These are phyloP conservation scores for Ceratopteris richardii DNA, from an alignment of 75 land plant genomes.

Conservation along the genomic window DNA sequence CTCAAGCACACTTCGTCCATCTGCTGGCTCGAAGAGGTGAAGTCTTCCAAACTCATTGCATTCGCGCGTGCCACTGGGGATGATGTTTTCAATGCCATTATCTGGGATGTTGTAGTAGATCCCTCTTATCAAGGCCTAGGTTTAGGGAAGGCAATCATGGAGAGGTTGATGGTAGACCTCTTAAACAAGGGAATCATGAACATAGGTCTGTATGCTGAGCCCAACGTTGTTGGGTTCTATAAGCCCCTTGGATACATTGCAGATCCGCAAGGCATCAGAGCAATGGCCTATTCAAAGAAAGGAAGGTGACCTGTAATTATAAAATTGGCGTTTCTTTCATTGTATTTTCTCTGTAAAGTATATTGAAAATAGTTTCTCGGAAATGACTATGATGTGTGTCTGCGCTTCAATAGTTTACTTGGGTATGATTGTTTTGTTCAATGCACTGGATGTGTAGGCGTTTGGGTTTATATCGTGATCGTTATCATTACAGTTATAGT, in stretches of 20 bases:
- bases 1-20: conserved; percentile 54
- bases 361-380: no score
- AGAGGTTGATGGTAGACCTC: conserved; percentile 56
- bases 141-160: conserved; percentile 86
- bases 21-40: conserved; percentile 52
- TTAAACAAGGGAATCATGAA: conserved; percentile 51
- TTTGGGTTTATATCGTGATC: no score
- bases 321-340: no score
- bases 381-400: no score
- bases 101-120: conserved; percentile 98
- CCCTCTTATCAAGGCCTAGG: conserved; percentile 79
- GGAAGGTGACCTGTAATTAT: background rate
- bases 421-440: no score
- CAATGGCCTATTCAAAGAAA: conserved; percentile 70
- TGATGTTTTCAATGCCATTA: conserved; percentile 85
- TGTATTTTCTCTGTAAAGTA: no score
- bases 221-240: conserved; percentile 77
- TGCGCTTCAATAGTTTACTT: no score
- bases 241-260: conserved; percentile 74
- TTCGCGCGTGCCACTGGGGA: conserved; percentile 94
- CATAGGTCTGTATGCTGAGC: conserved; percentile 83
- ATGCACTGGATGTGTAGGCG: no score
- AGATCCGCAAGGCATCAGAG: conserved; percentile 84
- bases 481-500: no score
- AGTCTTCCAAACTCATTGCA: conserved; percentile 47